A percentile compares a stretch with the other conserved stretches of the same genome.
Evolutionary conservation across 208 protist genomes (phyloP).

Genomic region (Endotrypanum monterogeii): DNA sequence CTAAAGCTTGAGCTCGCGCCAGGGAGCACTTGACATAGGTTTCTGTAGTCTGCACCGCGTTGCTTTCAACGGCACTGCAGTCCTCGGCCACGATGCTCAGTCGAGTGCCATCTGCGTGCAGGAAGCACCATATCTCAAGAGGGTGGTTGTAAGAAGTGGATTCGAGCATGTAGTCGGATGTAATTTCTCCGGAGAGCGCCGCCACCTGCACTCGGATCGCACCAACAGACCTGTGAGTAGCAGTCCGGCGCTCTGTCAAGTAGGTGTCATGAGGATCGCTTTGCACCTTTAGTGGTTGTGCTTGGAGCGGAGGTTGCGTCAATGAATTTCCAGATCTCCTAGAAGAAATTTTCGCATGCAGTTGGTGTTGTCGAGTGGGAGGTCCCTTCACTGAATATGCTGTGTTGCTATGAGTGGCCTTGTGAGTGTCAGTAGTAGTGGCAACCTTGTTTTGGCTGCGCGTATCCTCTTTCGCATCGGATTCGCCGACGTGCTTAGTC

Average conservation of each 20-base stretch:
- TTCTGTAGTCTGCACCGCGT: conserved; percentile 31
- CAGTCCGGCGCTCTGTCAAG: conserved; percentile 4
- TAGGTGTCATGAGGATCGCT: not conserved
- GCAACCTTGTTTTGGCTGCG: conserved; percentile 12
- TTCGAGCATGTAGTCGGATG: conserved; percentile 34
- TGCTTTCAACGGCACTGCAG: conserved; percentile 13
- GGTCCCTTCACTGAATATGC: not conserved
- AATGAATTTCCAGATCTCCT: not conserved
- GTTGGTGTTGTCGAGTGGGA: not conserved
- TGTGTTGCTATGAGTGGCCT: not conserved
- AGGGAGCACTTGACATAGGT: conserved; percentile 47
- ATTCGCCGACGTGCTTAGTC: not conserved
- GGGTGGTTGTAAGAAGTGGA: conserved; percentile 41
- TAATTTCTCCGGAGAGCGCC: conserved; percentile 32
- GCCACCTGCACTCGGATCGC: conserved; percentile 31
- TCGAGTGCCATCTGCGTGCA: conserved; percentile 59
- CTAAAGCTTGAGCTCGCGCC: conserved; percentile 22
- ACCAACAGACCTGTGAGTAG: conserved; percentile 2
- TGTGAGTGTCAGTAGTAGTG: not conserved
- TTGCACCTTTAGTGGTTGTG: not conserved
- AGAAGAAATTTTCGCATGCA: not conserved
- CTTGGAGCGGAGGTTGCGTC: not conserved
- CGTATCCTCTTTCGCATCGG: not conserved
- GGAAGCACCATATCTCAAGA: conserved; percentile 41
- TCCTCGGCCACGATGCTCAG: conserved; percentile 58